Base-by-base conservation (phyloP, 768 basidiomycete genomes). In the Lepiota brunneoincarnata region DNA sequence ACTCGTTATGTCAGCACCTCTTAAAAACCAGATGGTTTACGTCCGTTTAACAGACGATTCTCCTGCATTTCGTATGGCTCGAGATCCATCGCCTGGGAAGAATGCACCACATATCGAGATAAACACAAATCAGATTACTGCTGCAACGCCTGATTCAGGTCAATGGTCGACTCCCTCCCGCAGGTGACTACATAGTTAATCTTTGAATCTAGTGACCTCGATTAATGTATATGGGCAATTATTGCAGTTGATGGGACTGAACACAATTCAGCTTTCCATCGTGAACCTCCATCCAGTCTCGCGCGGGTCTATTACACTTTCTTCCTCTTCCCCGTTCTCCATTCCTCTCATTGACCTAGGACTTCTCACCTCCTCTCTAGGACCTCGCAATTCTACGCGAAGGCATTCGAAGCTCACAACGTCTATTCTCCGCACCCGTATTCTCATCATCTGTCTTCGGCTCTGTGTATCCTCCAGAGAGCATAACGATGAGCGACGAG, bases 381-480 rank as follows among this genome's bases (percentile, higher is more conserved):
- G 59, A 58, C 35, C 39, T 60, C 20, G 38, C 40, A 1, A 55
- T 52, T 1, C 18, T 58, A 20, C 26, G 46, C 6, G 56, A 60
- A 35, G 59, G 38, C 1, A 28, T 52, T 6, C 53, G 59, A 24
- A 59, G 61, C 28, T 15, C 40, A 6, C 54, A 44, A 31, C 34
- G 46, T 15, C 48, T 60, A 34, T 58, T 37, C 50, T 50, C 37
- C 6, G 51, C 45, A 3, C 36, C 46, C n/a, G 46, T 49, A 1
- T 58, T 57, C 49, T 21, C 35, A 11, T 40, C 26, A 7, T 56
- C 54, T 6, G 44, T 60, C 14, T 42, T 40, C 6, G 53, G 26
- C 1, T 37, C 36, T 4, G 6, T 48, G 14, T 37, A 23, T 1
- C 49, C 55, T 7, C 53, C 46, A 12, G 46, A 36, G 1, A 48